Evolutionary conservation across 768 basidiomycete species (phyloP).

Genomic region (Phaeolepiota aurea): DNA sequence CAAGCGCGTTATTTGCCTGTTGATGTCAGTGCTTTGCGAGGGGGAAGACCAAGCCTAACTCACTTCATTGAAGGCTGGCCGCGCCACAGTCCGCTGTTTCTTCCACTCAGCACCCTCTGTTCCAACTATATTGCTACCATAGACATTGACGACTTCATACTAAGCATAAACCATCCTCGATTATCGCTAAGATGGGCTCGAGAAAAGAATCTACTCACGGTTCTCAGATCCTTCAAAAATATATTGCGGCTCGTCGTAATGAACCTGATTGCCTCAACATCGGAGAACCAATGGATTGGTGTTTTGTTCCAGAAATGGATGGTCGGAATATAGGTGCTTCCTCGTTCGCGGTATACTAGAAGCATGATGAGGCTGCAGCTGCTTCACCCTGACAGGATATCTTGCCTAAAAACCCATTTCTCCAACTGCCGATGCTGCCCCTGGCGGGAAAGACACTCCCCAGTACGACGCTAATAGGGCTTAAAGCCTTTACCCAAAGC

Average conservation of each 20-base stretch:
- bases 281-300: constrained; percentile 32
- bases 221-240: constrained; percentile 31
- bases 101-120: too few relatives aligned
- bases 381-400: too few relatives aligned
- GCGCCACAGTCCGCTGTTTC: too few relatives aligned
- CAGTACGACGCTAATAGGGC: too few relatives aligned
- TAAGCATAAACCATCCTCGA: constrained; percentile 1
- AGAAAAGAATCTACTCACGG: constrained; percentile 15
- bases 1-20: constrained; percentile 38
- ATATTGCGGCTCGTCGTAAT: constrained; percentile 21
- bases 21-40: background rate
- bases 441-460: too few relatives aligned
- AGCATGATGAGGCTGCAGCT: too few relatives aligned
- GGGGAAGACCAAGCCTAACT: background rate
- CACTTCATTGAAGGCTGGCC: constrained; percentile 45
- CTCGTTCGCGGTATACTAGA: constrained; percentile 28
- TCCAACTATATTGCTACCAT: constrained; percentile 36
- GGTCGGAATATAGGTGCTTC: constrained; percentile 29
- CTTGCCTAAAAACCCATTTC: too few relatives aligned
- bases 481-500: too few relatives aligned
- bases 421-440: too few relatives aligned
- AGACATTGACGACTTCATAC: constrained; percentile 35
- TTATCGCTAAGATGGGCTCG: too few relatives aligned
- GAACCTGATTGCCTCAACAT: constrained; percentile 30
- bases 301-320: constrained; percentile 19